phyloP scores from a whole-genome alignment of 2,329 filamentous ascomycete species.

The Juglanconis oblonga region DNA sequence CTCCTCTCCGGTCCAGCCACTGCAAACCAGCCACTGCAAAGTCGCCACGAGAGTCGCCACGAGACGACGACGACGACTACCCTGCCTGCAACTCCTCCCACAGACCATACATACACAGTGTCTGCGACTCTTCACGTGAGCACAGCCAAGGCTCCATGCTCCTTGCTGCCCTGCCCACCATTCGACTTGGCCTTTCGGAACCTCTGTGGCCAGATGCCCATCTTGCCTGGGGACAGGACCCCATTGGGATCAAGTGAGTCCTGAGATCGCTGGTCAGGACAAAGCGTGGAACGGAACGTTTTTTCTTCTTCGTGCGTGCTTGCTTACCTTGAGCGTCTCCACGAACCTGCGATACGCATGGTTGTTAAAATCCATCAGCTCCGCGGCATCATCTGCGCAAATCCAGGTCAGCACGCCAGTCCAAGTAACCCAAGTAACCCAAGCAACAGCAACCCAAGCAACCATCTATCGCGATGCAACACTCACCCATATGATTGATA shows the following conservation, averaged over 20 bases:
- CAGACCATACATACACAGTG: too few relatives aligned
- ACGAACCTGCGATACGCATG: constrained; percentile 37
- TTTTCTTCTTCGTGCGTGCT: too few relatives aligned
- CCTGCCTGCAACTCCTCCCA: too few relatives aligned
- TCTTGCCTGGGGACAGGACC: constrained; percentile 36
- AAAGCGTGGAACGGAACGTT: neutral
- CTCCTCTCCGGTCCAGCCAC: too few relatives aligned
- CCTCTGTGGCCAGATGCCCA: constrained; percentile 31
- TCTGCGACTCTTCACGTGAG: too few relatives aligned
- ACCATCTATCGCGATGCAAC: too few relatives aligned
- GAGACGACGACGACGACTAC: too few relatives aligned
- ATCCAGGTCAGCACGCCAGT: too few relatives aligned
- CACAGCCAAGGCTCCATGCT: too few relatives aligned
- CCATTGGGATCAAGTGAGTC: constrained; percentile 36
- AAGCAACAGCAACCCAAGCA: neutral
- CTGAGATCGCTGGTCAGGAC: constrained; percentile 17
- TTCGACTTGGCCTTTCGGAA: constrained; percentile 5
- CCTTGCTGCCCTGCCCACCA: neutral
- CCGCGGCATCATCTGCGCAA: constrained; percentile 32
- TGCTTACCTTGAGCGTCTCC: constrained; percentile 34
- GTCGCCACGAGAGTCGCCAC: too few relatives aligned
- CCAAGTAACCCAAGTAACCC: neutral
- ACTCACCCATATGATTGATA: constrained; percentile 38
- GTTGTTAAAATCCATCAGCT: constrained; percentile 37
- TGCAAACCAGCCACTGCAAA: too few relatives aligned